Conservation (phyloP, 495 filamentous ascomycete genomes). For the Daldinia caldariorum region DNA sequence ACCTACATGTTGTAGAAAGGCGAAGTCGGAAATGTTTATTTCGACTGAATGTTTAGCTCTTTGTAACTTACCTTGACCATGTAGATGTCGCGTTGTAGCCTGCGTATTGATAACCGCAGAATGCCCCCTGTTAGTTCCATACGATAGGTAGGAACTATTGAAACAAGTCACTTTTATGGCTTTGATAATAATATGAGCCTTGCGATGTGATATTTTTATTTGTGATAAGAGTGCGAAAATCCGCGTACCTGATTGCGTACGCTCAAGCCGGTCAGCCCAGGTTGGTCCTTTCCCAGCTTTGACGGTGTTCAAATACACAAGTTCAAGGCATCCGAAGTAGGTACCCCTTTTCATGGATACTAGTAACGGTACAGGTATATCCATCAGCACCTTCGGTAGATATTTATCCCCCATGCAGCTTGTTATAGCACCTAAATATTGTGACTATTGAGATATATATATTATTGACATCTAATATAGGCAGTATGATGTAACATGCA, state of each 20-base stretch:
- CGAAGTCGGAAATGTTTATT: background rate
- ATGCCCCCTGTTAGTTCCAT: background rate
- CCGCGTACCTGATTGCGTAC: too few species aligned
- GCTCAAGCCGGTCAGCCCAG: too few species aligned
- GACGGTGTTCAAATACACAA: too few species aligned
- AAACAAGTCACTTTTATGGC: background rate
- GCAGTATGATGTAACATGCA: background rate
- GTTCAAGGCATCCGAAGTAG: too few species aligned
- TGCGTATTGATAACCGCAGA: background rate
- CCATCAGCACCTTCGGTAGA: too few species aligned
- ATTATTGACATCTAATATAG: background rate
- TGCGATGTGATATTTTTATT: background rate
- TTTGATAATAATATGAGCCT: background rate
- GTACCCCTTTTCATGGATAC: too few species aligned
- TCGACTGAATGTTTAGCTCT: background rate
- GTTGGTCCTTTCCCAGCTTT: too few species aligned
- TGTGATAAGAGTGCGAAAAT: background rate
- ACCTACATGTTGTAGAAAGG: background rate
- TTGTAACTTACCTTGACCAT: background rate
- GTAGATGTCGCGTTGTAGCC: background rate
- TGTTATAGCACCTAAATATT: background rate
- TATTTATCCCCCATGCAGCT: too few species aligned
- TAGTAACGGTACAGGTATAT: too few species aligned
- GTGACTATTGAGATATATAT: background rate
- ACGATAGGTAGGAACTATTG: background rate